Evolutionary conservation across 116 monocot species (phyloP).

Genomic region (Posidonia oceanica): DNA sequence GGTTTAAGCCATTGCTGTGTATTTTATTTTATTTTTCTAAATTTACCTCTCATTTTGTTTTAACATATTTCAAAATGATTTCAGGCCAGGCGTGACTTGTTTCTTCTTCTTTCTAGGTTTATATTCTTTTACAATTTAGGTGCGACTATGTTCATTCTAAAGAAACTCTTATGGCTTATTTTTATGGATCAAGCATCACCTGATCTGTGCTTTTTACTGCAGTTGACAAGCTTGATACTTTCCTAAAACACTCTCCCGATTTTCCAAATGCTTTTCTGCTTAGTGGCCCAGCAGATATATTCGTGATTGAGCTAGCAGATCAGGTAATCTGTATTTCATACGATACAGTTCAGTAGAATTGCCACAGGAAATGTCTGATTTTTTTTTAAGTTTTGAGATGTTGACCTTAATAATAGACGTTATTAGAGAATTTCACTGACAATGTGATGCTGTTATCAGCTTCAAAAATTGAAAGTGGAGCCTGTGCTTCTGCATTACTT

Average conservation of each 20-base stretch:
- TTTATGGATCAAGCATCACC: not conserved
- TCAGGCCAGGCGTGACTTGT: conserved; percentile 68
- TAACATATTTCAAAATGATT: conserved; percentile 4
- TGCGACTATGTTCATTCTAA: conserved; percentile 10
- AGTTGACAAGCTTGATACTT: conserved; percentile 54
- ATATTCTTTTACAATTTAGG: conserved; percentile 83
- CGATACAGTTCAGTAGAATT: not conserved
- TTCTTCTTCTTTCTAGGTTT: conserved; percentile 77
- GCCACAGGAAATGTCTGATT: not conserved
- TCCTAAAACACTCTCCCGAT: conserved; percentile 63
- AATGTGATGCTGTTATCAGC: conserved; percentile 21
- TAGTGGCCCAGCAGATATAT: conserved; percentile 75
- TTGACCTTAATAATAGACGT: not conserved
- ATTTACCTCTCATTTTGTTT: not conserved
- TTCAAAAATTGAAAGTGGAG: conserved; percentile 96
- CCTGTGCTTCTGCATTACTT: conserved; percentile 89
- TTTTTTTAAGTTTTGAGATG: not conserved
- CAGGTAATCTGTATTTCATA: conserved; percentile 32
- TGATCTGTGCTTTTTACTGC: conserved; percentile 3
- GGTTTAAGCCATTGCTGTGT: conserved; percentile 25
- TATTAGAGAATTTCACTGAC: not conserved
- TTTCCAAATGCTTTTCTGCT: conserved; percentile 69
- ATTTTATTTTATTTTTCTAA: not conserved
- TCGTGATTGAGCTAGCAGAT: conserved; percentile 89
- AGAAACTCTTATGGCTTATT: not conserved